Percentiles rank a stretch among this genome's conserved stretches.
These are phyloP conservation scores for Nakazawaea holstii DNA, from an alignment of 805 yeast species.

Conservation along the genomic window DNA sequence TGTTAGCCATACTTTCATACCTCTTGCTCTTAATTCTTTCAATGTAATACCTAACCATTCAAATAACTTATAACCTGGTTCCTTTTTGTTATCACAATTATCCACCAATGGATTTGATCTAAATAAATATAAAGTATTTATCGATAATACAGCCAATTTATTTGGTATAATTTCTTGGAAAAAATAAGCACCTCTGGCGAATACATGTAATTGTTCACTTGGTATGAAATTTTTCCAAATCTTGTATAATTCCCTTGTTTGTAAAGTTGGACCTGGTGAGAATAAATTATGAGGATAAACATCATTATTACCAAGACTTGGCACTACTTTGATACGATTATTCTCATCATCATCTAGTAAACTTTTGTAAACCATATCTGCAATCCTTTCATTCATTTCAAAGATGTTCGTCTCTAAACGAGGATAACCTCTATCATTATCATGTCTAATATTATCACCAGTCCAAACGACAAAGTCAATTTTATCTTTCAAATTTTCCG, in stretches of 20 bases:
- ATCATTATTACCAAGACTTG: conserved; percentile 81
- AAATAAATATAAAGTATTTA: conserved; percentile 72
- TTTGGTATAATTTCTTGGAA: conserved; percentile 77
- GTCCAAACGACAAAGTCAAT: conserved; percentile 89
- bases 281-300: conserved; percentile 86
- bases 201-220: conserved; percentile 67
- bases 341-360: conserved; percentile 45
- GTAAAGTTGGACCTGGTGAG: conserved; percentile 84
- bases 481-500: conserved; percentile 59
- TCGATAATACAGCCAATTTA: conserved; percentile 69
- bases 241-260: conserved; percentile 68
- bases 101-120: conserved; percentile 79
- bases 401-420: conserved; percentile 70
- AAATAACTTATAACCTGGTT: conserved; percentile 76
- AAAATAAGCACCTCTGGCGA: conserved; percentile 70
- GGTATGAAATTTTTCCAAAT: conserved; percentile 77
- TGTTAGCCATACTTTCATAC: conserved; percentile 80
- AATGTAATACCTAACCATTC: conserved; percentile 74
- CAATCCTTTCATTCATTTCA: conserved; percentile 57
- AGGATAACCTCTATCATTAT: conserved; percentile 69
- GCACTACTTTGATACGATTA: conserved; percentile 41
- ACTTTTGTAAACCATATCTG: conserved; percentile 43
- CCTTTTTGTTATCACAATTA: conserved; percentile 62
- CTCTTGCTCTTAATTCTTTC: conserved; percentile 64
- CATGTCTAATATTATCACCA: conserved; percentile 85